Conservation (phyloP, 192 early-diverging fungal species). For the Haplosporangium gracile region DNA sequence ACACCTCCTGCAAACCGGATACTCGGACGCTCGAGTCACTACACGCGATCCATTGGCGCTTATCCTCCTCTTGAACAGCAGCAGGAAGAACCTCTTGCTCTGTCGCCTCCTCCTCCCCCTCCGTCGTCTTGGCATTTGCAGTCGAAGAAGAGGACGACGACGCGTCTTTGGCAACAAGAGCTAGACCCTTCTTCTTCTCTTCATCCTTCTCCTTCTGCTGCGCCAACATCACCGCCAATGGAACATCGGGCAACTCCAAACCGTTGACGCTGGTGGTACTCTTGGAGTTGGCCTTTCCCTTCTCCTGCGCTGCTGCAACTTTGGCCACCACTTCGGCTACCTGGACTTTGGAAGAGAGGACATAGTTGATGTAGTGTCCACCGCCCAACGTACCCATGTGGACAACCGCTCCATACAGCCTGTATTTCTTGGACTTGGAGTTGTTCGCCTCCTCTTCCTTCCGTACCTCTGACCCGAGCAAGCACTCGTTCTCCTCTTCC, state of each 20-base stretch:
- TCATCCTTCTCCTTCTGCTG: constrained; percentile 2
- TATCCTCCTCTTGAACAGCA: constrained; percentile 1
- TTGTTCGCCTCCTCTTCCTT: neutral
- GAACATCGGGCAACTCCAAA: constrained; percentile 2
- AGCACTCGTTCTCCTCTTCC: constrained; percentile 21
- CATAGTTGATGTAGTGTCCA: constrained; percentile 62
- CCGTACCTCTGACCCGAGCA: neutral
- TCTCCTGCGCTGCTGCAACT: neutral
- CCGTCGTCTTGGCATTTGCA: too few relatives aligned
- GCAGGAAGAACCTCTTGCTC: neutral
- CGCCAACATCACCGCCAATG: neutral
- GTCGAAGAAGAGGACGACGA: neutral
- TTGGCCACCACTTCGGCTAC: neutral
- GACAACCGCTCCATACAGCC: constrained; percentile 62
- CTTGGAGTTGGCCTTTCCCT: constrained; percentile 5
- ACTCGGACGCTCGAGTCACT: constrained; percentile 57
- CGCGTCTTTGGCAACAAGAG: neutral
- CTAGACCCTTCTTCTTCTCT: neutral
- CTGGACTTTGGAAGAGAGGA: constrained; percentile 45
- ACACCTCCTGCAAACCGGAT: constrained; percentile 51
- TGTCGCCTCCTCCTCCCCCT: neutral
- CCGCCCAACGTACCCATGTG: constrained; percentile 59
- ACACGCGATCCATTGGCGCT: constrained; percentile 59
- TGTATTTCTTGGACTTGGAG: constrained; percentile 36
- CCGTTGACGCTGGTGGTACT: neutral